Evolutionary conservation across 345 rosid species (phyloP), one percentile per base, ranked within the genome.

Genomic region (Brassica carinata): DNA sequence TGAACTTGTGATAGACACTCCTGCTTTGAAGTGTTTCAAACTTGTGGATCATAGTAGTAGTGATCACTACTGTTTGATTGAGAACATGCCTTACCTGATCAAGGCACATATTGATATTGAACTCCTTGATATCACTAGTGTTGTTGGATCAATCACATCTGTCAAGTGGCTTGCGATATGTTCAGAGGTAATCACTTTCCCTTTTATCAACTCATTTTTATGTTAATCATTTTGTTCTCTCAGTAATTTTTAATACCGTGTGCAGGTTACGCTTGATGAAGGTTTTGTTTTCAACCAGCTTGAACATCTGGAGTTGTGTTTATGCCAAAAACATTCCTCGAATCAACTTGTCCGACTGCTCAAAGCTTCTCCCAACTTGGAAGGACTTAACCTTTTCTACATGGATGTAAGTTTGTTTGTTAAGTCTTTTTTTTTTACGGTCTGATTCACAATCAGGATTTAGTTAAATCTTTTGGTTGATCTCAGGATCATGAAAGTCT

Each of bases 201-300:
- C 17, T 1, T 51, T 45, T 45, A 45, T 45, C n/a, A 11, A 3
- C n/a, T 45, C n/a, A 45, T 43, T 45, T 36, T 9, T 43, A 3
- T 43, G 51, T 43, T 10, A 38, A 8, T 26, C 59, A 43, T 45
- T 10, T 63, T 45, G 26, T 23, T 23, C 26, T 11, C 18, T 6
- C 14, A 45, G 9, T 29, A 45, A 17, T 29, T 5, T 43, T 43
- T 17, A 7, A 5, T 74, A 30, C 18, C 18, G 48, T 64, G 33
- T 1, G 10, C 51, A 64, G 71, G 51, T 51, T 74, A 4, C 17
- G 14, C 30, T 19, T 48, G 23, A 11, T 64, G 51, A 30, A 74
- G 23, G 71, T 74, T 29, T 45, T 48, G 48, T 48, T 51, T 74
- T 74, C 71, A 64, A 48, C n/a, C 23, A 18, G 19, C 78, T 74